These are phyloP conservation scores for Rosa multiflora DNA, from an alignment of 306 rosid genomes.

Conservation along the genomic window DNA sequence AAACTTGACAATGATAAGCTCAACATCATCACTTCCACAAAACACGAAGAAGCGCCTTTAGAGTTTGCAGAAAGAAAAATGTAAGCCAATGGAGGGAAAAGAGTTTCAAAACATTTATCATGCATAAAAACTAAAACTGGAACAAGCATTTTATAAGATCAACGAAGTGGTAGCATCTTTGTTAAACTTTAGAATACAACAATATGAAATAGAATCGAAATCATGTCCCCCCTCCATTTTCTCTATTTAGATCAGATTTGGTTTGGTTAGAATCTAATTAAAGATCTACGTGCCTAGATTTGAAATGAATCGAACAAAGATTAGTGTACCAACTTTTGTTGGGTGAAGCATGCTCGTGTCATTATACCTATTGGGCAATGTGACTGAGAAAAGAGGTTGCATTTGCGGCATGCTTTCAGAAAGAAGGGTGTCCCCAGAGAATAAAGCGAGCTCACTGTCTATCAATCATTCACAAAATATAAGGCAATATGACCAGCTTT, in stretches of 20 bases:
- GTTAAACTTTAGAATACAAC: neutral
- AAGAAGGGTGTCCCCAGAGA: conserved; percentile 14
- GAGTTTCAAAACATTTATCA: neutral
- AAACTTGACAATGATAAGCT: conserved; percentile 40
- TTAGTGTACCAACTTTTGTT: conserved; percentile 35
- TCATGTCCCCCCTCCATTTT: neutral
- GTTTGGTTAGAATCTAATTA: neutral
- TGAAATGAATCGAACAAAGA: conserved; percentile 31
- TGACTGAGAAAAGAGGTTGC: conserved; percentile 16
- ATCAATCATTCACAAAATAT: neutral
- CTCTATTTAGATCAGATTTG: neutral
- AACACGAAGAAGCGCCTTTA: neutral
- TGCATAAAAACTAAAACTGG: neutral
- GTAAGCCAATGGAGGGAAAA: neutral
- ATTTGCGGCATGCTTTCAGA: conserved; percentile 29
- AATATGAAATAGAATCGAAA: neutral
- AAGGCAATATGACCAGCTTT: neutral
- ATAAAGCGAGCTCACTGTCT: conserved; percentile 9
- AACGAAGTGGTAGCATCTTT: neutral
- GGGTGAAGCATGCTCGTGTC: conserved; percentile 31
- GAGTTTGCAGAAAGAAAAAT: neutral
- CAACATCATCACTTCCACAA: conserved; percentile 10
- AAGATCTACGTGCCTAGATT: conserved; percentile 1
- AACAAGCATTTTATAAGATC: neutral
- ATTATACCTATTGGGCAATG: conserved; percentile 17